Evolutionary conservation across 2,329 filamentous ascomycete species (phyloP).

Genomic region (Aureobasidium pullulans): DNA sequence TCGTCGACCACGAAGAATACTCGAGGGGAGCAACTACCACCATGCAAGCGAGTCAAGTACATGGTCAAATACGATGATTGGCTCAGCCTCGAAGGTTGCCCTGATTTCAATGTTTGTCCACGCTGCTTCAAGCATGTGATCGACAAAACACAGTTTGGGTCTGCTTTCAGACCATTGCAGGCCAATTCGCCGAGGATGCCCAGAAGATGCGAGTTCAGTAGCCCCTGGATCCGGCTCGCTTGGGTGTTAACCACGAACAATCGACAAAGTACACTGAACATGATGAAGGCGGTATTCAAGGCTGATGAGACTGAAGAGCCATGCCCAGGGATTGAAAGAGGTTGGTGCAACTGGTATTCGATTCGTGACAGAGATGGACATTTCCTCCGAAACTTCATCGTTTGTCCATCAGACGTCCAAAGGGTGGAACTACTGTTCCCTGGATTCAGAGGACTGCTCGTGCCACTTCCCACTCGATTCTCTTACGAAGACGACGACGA

Average conservation of each 20-base stretch:
- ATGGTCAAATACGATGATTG: conserved; percentile 65
- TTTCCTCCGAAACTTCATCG: conserved; percentile 62
- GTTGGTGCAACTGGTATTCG: conserved; percentile 64
- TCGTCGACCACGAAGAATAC: conserved; percentile 22
- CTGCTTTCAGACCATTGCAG: conserved; percentile 57
- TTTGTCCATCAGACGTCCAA: conserved; percentile 67
- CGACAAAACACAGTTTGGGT: conserved; percentile 57
- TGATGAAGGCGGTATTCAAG: conserved; percentile 63
- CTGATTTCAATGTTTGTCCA: conserved; percentile 73
- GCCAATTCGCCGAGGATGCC: conserved; percentile 35
- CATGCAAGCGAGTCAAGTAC: conserved; percentile 60
- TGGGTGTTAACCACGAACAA: conserved; percentile 74
- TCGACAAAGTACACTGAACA: conserved; percentile 54
- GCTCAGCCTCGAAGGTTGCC: conserved; percentile 65
- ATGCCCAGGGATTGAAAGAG: conserved; percentile 52
- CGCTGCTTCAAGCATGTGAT: conserved; percentile 69
- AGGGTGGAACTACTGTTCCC: conserved; percentile 69
- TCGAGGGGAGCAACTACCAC: conserved; percentile 41
- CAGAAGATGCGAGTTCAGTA: conserved; percentile 69
- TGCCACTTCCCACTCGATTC: conserved; percentile 37
- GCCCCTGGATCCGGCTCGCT: conserved; percentile 75
- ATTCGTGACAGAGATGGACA: conserved; percentile 61
- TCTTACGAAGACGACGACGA: conserved; percentile 19
- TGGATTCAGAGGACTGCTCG: conserved; percentile 60
- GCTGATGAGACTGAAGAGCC: conserved; percentile 48